A percentile compares a stretch with the other conserved stretches of the same genome.
phyloP scores from a whole-genome alignment of 148 eudicot species.

The Nepenthes gracilis region DNA sequence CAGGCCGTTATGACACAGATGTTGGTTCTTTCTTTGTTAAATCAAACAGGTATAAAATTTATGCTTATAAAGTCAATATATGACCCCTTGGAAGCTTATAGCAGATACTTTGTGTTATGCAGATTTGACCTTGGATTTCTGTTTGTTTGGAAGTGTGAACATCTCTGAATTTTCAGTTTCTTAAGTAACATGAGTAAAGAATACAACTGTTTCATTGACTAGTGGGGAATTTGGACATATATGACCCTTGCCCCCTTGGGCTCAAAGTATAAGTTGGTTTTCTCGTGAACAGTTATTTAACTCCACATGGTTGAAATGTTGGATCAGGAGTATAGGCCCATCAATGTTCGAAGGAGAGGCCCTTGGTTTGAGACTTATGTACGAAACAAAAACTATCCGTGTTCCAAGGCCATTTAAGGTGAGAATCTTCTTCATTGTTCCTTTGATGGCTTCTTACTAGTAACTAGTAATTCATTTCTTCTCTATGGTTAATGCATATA shows the following conservation, averaged over 20 bases:
- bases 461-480: not conserved
- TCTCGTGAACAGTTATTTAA: no score
- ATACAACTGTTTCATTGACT: no score
- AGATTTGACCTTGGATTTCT: not conserved
- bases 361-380: constrained; percentile 78
- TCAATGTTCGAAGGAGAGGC: constrained; percentile 97
- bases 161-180: no score
- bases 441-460: not conserved
- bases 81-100: not conserved
- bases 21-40: constrained; percentile 90
- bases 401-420: constrained; percentile 92
- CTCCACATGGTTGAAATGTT: not conserved
- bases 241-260: no score
- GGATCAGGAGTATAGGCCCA: constrained; percentile 66
- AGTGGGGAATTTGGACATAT: no score
- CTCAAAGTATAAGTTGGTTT: no score
- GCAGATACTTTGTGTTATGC: not conserved
- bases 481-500: not conserved
- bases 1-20: constrained; percentile 77
- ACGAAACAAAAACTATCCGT: constrained; percentile 71
- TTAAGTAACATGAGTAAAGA: no score
- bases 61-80: no score
- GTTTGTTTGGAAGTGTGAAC: no score
- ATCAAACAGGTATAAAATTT: constrained; percentile 52
- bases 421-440: constrained; percentile 5